Percentiles rank a stretch among this genome's conserved stretches.
phyloP scores from a whole-genome alignment of 768 basidiomycete genomes.

The Cystofilobasidium bisporidii region DNA sequence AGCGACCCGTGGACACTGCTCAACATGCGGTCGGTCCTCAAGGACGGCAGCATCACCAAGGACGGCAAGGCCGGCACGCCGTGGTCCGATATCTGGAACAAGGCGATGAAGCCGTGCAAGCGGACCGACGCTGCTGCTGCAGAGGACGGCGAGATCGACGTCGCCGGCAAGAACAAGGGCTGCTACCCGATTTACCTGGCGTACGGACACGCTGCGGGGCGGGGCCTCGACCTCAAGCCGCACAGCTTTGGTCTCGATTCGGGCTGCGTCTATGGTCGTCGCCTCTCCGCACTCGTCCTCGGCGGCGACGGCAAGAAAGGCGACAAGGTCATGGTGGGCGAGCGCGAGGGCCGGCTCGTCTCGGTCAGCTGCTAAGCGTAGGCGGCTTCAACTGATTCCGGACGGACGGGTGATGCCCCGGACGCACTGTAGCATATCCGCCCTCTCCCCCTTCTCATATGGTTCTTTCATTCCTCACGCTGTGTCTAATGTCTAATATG shows the following conservation, averaged over 20 bases:
- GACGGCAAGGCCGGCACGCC: constrained; percentile 50
- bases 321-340: background rate
- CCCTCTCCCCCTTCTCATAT: no score
- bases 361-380: background rate
- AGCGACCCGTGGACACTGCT: constrained; percentile 62
- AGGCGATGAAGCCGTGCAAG: constrained; percentile 37
- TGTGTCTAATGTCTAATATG: no score
- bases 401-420: no score
- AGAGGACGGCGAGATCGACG: constrained; percentile 41
- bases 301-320: background rate
- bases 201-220: constrained; percentile 55
- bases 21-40: constrained; percentile 57
- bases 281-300: constrained; percentile 22
- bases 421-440: no score
- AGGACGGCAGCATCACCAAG: constrained; percentile 44
- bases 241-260: constrained; percentile 81
- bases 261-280: constrained; percentile 53
- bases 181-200: constrained; percentile 50
- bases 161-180: constrained; percentile 43
- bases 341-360: background rate
- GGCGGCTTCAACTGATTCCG: no score
- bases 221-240: constrained; percentile 69
- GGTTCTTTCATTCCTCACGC: no score
- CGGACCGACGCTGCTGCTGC: constrained; percentile 11
- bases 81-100: constrained; percentile 64